These are phyloP conservation scores for Rhodocollybia butyracea DNA, from an alignment of 768 basidiomycete species.

Conservation along the genomic window DNA sequence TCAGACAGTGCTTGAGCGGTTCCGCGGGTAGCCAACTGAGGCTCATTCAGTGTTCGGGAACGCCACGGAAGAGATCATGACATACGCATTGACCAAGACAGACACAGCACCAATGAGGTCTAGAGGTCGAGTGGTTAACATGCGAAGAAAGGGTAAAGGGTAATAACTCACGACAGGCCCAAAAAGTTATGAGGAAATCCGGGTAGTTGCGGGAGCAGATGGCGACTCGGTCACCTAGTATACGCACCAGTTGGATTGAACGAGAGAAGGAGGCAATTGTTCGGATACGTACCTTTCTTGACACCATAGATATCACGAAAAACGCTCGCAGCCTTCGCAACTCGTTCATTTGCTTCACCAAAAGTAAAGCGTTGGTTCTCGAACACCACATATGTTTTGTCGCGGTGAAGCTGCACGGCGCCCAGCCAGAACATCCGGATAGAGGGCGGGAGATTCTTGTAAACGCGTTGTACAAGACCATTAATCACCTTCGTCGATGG, in stretches of 20 bases:
- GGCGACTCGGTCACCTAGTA: constrained; percentile 52
- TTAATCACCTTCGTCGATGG: constrained; percentile 29
- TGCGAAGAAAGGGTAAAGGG: constrained; percentile 9
- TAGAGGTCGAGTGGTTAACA: constrained; percentile 19
- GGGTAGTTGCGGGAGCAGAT: constrained; percentile 64
- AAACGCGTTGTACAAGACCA: constrained; percentile 47
- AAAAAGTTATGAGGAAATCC: constrained; percentile 57
- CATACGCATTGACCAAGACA: constrained; percentile 60
- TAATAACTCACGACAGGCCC: constrained; percentile 59
- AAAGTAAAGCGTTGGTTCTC: constrained; percentile 49
- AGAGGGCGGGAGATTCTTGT: constrained; percentile 55
- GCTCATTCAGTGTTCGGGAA: constrained; percentile 6
- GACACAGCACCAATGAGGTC: constrained; percentile 61
- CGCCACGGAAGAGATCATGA: background rate
- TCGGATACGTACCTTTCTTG: constrained; percentile 38
- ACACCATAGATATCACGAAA: constrained; percentile 45
- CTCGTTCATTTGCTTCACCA: constrained; percentile 40
- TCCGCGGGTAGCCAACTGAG: constrained; percentile 52
- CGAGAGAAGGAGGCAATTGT: no score
- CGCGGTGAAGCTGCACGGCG: constrained; percentile 33
- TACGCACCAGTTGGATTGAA: background rate
- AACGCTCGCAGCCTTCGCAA: constrained; percentile 38
- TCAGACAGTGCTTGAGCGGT: constrained; percentile 53
- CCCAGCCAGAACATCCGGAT: constrained; percentile 52
- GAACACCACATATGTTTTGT: constrained; percentile 54